Base-by-base conservation (phyloP, 2,329 filamentous ascomycete species). In the Diaporthe eres region DNA sequence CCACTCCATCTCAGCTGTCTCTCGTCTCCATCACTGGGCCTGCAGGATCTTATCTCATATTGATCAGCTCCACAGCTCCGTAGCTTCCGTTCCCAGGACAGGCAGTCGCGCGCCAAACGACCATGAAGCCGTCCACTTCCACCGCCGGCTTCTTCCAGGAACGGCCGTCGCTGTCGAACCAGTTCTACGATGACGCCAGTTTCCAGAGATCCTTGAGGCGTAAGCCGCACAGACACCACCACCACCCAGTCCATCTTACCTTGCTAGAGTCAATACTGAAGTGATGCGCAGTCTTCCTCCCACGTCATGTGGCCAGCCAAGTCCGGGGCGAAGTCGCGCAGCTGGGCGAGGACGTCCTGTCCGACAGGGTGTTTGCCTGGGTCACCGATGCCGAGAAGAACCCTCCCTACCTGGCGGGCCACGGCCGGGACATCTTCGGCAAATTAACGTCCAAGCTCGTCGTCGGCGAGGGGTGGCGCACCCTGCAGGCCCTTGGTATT, bases 381-480 rank as follows among this genome's bases (percentile, higher is more conserved):
- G 82, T 93, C 25, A 89, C 89, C 0, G 91, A 94, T 80, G 90
- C 93, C 0, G 93, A 95, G 82, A 87, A 85, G 57, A 92, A 93
- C 77, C 88, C 90, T 60, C 92, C 92, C 0, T 90, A 91, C 44
- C 82, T 94, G 10, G 85, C 84, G 63, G 88, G 88, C 4, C 87
- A 87, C 57, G 88, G 90, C 1, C 86, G 90, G 15, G 89, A 92
- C 79, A 89, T 89, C 0, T 94, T 94, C 81, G 92, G 93, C 1
- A 86, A 87, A 70, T 89, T 89, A 68, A 88, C 85, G 9, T 89
- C 90, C 63, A 88, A 91, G 47, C 84, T 95, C 2, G 86, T 93
- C 49, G 92, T 92, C 0, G 88, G 89, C 0, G 88, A 92, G 77
- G 93, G 94, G 39, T 95, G 93, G 93, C 86, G 88, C 53, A 85